Percentiles rank a stretch among this genome's conserved stretches.
Evolutionary conservation across 2,329 filamentous ascomycete genomes (phyloP).

Genomic region (Colletotrichum paranaense): DNA sequence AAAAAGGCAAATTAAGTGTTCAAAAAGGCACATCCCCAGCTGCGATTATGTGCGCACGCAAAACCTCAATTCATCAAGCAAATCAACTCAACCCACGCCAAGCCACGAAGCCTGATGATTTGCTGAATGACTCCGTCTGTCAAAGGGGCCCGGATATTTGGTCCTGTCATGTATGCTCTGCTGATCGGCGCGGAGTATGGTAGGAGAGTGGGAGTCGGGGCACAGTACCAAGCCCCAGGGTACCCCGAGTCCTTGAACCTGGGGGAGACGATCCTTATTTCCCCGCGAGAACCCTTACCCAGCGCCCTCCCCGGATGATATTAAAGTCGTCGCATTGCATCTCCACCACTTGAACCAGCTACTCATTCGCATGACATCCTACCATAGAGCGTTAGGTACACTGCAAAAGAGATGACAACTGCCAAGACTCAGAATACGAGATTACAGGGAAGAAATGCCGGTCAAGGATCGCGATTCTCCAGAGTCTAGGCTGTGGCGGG

Average conservation of each 20-base stretch:
- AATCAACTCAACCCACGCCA: neutral
- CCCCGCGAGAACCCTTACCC: neutral
- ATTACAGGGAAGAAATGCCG: neutral
- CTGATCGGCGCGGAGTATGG: no score
- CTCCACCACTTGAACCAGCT: neutral
- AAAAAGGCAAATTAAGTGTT: neutral
- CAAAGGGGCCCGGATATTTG: no score
- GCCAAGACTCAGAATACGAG: neutral
- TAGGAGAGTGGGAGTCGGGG: no score
- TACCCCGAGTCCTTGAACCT: neutral
- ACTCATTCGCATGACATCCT: no score
- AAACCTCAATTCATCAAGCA: neutral
- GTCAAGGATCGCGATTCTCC: neutral
- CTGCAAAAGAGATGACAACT: neutral
- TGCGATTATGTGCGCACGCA: no score
- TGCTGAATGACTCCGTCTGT: neutral
- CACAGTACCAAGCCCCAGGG: no score
- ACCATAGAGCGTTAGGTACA: no score
- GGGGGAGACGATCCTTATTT: neutral
- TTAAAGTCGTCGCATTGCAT: neutral
- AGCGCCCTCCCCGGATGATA: neutral
- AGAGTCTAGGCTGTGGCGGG: no score
- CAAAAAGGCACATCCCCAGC: no score
- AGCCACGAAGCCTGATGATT: neutral
- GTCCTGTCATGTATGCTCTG: no score